Evolutionary conservation across 306 rosid species (phyloP).

Genomic region (peach (Prunus persica)): Prunus_persica_NCBIv2 NC_034012.1:66001-66500

Average conservation of each 20-base stretch:
- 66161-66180: background rate
- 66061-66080: background rate
- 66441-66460: background rate
- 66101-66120: background rate
- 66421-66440: slow-evolving; percentile 55
- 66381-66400: slow-evolving; percentile 56
- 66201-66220: background rate
- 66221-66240: background rate
- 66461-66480: background rate
- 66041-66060: background rate
- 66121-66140: background rate
- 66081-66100: too few relatives aligned
- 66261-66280: slow-evolving; percentile 1
- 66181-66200: background rate
- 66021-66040: background rate
- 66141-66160: background rate
- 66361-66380: slow-evolving; percentile 56
- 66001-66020: background rate
- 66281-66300: slow-evolving; percentile 3
- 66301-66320: slow-evolving; percentile 76
- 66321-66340: slow-evolving; percentile 50
- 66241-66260: slow-evolving; percentile 1
- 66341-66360: slow-evolving; percentile 59
- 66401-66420: slow-evolving; percentile 50
- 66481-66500: too few relatives aligned